Conservation (phyloP, 305 asterid genomes). For the Fraxinus latifolia region DNA sequence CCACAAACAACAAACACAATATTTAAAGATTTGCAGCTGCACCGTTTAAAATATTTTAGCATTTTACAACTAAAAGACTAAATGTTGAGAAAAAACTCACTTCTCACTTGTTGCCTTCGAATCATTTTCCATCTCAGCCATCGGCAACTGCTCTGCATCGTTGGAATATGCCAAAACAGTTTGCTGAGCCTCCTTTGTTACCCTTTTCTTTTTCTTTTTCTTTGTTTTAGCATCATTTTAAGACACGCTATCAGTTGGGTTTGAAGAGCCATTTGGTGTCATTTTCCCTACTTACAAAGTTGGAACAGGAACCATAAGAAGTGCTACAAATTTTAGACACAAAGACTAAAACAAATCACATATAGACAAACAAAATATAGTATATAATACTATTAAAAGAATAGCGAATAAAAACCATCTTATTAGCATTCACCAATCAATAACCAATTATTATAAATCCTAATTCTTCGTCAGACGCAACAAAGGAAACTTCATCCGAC, state of each 20-base stretch:
- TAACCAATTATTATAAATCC: neutral
- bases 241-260: constrained; percentile 27
- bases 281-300: constrained; percentile 34
- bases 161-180: constrained; percentile 27
- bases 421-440: neutral
- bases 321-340: neutral
- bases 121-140: constrained; percentile 30
- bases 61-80: neutral
- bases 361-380: neutral
- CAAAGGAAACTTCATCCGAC: constrained; percentile 28
- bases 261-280: constrained; percentile 22
- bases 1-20: neutral
- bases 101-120: constrained; percentile 27
- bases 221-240: constrained; percentile 42
- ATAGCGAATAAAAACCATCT: neutral
- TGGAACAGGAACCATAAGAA: neutral
- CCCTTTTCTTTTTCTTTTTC: constrained; percentile 58
- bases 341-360: neutral
- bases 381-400: neutral
- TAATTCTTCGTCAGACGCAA: neutral
- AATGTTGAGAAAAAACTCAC: constrained; percentile 42
- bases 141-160: constrained; percentile 29
- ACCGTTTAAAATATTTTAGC: constrained; percentile 2
- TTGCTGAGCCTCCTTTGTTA: constrained; percentile 32
- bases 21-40: neutral